Evolutionary conservation across 2,329 filamentous ascomycete species (phyloP).

Genomic region (Sporothrix inflata): DNA sequence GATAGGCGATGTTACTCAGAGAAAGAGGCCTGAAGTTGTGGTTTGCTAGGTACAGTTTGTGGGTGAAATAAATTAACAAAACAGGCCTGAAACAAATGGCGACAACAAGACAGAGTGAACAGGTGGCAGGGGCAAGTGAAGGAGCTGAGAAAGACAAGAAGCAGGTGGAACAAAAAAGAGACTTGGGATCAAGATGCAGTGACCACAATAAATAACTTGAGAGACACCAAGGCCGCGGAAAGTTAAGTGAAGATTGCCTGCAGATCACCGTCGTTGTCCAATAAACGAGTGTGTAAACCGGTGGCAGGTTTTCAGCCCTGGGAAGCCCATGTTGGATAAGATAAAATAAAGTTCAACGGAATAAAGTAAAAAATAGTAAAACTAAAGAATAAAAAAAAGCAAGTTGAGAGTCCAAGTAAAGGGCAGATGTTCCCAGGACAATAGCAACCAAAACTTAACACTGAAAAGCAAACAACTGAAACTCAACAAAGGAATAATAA

Average conservation of each 20-base stretch:
- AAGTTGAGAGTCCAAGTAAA: not conserved
- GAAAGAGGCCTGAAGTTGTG: not conserved
- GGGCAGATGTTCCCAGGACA: not conserved
- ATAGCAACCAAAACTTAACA: not conserved
- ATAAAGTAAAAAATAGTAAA: conserved; percentile 2
- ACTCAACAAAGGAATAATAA: conserved; percentile 4
- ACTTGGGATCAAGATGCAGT: no score
- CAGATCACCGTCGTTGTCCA: not conserved
- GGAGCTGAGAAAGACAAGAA: not conserved
- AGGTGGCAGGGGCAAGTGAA: not conserved
- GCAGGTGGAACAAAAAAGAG: no score
- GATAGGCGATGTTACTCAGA: no score
- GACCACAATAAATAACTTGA: not conserved
- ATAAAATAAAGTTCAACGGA: not conserved
- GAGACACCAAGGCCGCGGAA: not conserved
- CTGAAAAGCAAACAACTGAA: not conserved
- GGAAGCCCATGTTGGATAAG: not conserved
- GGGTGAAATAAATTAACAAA: not conserved
- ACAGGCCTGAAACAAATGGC: not conserved
- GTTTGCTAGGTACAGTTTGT: not conserved
- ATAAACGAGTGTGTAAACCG: not conserved
- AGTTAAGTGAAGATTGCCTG: not conserved
- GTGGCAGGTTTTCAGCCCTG: not conserved
- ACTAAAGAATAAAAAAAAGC: not conserved
- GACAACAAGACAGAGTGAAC: not conserved